A percentile compares a stretch with the other conserved stretches of the same genome.
Conservation (phyloP, 495 filamentous ascomycete species). For the Neurospora sp. region DNA sequence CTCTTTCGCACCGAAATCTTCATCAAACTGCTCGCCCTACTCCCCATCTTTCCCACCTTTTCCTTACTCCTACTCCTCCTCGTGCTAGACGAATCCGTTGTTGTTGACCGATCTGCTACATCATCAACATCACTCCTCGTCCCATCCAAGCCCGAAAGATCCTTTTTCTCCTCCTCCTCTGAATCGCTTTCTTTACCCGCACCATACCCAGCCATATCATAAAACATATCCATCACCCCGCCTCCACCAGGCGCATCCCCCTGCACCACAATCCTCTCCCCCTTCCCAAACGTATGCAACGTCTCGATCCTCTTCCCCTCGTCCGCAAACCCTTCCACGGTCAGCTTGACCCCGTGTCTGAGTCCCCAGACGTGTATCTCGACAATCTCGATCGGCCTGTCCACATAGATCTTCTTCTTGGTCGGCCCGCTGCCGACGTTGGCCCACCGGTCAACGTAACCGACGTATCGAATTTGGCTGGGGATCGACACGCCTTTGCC, state of each 20-base stretch:
- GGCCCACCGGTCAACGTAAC: conserved; percentile 86
- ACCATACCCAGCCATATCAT: conserved; percentile 41
- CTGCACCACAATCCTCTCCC: conserved; percentile 66
- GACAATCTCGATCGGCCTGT: conserved; percentile 71
- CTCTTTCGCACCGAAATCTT: conserved; percentile 13
- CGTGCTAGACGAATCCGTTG: not conserved
- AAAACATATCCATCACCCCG: conserved; percentile 39
- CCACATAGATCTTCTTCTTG: conserved; percentile 61
- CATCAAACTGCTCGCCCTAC: conserved; percentile 9
- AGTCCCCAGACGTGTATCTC: conserved; percentile 90
- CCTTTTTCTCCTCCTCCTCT: conserved; percentile 20
- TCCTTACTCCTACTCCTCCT: conserved; percentile 8
- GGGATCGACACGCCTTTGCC: conserved; percentile 89
- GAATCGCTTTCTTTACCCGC: not conserved
- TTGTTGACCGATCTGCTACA: not conserved
- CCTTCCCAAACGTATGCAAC: conserved; percentile 67
- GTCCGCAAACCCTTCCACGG: conserved; percentile 75
- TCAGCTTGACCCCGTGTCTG: conserved; percentile 76
- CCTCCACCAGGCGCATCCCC: conserved; percentile 36
- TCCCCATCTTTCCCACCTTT: conserved; percentile 9
- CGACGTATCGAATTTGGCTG: conserved; percentile 77
- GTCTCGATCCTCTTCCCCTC: conserved; percentile 77
- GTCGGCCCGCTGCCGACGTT: conserved; percentile 24
- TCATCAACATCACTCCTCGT: conserved; percentile 1
- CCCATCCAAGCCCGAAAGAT: conserved; percentile 12